These are phyloP conservation scores for Gigaspora rosea DNA, from an alignment of 192 early-diverging fungal species.

Conservation along the genomic window DNA sequence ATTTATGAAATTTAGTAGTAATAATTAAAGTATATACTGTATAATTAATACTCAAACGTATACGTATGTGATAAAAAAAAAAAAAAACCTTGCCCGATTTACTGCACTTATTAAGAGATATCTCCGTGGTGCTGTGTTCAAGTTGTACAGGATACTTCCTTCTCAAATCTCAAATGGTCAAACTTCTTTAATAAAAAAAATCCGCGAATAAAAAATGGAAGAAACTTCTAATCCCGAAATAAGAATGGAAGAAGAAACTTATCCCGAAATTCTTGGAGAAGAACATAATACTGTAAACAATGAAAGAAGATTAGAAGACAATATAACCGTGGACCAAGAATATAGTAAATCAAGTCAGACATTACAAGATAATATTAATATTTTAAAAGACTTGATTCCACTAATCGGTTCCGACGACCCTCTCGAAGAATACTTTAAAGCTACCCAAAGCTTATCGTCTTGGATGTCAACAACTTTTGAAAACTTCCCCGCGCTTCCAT, in stretches of 20 bases:
- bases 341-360: background rate
- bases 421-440: conserved; percentile 33
- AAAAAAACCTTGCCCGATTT: too few relatives aligned
- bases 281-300: background rate
- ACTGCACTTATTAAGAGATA: too few relatives aligned
- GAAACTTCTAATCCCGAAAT: background rate
- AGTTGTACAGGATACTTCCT: too few relatives aligned
- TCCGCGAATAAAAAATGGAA: background rate
- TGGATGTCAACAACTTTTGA: conserved; percentile 16
- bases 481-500: conserved; percentile 1
- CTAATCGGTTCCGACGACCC: conserved; percentile 8
- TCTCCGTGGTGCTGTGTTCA: too few relatives aligned
- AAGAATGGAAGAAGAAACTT: background rate
- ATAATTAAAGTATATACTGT: too few relatives aligned
- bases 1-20: too few relatives aligned
- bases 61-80: too few relatives aligned
- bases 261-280: background rate
- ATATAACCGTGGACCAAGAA: conserved; percentile 28
- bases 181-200: background rate
- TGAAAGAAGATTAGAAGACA: background rate
- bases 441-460: conserved; percentile 4
- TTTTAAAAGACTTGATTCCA: background rate
- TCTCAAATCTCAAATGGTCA: too few relatives aligned
- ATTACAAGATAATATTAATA: conserved; percentile 18
- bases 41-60: too few relatives aligned